These are phyloP conservation scores for Durusdinium trenchii DNA, from an alignment of 73 alveolate genomes.

Conservation along the genomic window DNA sequence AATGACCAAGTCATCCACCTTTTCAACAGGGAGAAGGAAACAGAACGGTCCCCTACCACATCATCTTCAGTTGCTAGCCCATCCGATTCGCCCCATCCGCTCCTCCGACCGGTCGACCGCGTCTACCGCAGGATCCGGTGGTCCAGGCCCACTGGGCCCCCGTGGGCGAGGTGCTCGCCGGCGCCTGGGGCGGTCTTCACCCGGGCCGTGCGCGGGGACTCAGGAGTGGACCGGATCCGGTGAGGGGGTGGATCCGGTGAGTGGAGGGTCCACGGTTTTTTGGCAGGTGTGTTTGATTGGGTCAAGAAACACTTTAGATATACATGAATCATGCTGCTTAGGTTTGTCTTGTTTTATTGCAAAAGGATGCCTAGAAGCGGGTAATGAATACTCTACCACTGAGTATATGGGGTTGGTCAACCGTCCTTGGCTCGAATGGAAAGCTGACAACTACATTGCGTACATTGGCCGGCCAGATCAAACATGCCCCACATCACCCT, in stretches of 20 bases:
- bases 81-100: no score
- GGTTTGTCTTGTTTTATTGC: not conserved
- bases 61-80: no score
- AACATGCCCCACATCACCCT: no score
- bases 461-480: no score
- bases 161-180: not conserved
- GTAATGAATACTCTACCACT: not conserved
- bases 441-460: no score
- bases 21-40: no score
- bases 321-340: not conserved
- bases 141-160: conserved; percentile 88
- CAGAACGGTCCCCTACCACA: no score
- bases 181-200: not conserved
- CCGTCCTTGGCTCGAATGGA: not conserved
- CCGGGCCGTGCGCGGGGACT: conserved; percentile 1
- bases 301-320: not conserved
- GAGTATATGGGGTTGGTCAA: not conserved
- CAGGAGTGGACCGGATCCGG: no score
- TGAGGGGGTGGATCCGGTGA: not conserved
- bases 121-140: conserved; percentile 61
- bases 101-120: not conserved
- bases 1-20: no score
- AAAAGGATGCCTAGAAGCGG: not conserved
- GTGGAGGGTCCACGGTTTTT: not conserved
- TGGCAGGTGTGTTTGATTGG: not conserved